These are phyloP conservation scores for Fraxinus ornus DNA, from an alignment of 305 asterid species.

Conservation along the genomic window DNA sequence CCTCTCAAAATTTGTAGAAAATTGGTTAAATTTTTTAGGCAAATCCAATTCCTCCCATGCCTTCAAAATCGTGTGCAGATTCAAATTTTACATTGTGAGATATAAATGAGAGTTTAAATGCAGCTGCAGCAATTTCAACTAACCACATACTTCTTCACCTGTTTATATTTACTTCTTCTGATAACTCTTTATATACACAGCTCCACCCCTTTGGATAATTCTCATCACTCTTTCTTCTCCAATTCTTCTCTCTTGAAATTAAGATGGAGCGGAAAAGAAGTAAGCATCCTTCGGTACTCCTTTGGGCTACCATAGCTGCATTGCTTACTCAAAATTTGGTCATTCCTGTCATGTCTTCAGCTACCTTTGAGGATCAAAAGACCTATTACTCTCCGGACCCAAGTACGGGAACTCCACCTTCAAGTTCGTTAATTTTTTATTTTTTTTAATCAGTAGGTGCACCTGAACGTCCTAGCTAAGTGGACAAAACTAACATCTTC, in stretches of 20 bases:
- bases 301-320: constrained; percentile 52
- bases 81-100: constrained; percentile 22
- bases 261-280: constrained; percentile 43
- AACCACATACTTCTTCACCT: constrained; percentile 63
- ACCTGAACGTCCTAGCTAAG: background rate
- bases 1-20: background rate
- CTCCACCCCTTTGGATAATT: constrained; percentile 14
- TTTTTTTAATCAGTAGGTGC: background rate
- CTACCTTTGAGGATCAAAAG: constrained; percentile 59
- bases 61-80: background rate
- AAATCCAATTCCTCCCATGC: background rate
- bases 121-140: constrained; percentile 58
- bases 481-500: background rate
- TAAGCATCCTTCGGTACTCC: constrained; percentile 34
- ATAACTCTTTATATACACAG: constrained; percentile 44
- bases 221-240: constrained; percentile 21
- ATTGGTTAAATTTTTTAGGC: background rate
- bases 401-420: constrained; percentile 12
- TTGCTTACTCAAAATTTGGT: constrained; percentile 52
- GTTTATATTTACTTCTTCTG: constrained; percentile 52
- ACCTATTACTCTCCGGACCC: constrained; percentile 66
- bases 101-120: constrained; percentile 59
- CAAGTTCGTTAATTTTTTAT: background rate
- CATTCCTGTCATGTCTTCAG: constrained; percentile 36
- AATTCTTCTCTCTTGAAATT: background rate